Percentiles rank a stretch among this genome's conserved stretches.
Evolutionary conservation across 345 rosid species (phyloP).

Genomic region (Aquilaria malaccensis): DNA sequence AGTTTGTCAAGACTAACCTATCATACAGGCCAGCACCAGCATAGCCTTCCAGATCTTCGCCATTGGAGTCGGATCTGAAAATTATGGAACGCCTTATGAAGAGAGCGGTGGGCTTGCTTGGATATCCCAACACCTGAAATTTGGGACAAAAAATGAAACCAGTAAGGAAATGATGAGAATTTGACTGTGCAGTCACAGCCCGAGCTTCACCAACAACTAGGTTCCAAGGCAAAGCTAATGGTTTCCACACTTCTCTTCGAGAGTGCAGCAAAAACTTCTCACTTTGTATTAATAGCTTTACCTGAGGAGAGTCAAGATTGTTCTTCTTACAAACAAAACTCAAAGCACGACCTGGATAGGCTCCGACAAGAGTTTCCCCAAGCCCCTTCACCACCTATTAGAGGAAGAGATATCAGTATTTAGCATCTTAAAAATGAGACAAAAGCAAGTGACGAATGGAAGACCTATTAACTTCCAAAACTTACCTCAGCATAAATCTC

Average conservation of each 20-base stretch:
- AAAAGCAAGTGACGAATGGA: background rate
- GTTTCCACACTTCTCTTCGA: no score
- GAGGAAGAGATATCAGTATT: background rate
- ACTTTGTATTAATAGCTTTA: slow-evolving; percentile 6
- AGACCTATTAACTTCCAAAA: background rate
- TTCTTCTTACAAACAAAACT: slow-evolving; percentile 30
- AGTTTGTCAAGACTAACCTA: slow-evolving; percentile 20
- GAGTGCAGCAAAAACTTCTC: no score
- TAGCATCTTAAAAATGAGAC: background rate
- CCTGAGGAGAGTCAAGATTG: slow-evolving; percentile 27
- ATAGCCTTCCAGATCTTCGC: slow-evolving; percentile 38
- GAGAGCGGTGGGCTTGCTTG: slow-evolving; percentile 31
- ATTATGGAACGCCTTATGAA: slow-evolving; percentile 26
- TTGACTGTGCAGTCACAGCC: no score
- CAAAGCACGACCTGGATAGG: slow-evolving; percentile 35
- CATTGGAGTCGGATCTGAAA: slow-evolving; percentile 39
- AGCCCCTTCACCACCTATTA: slow-evolving; percentile 38
- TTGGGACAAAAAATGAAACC: background rate
- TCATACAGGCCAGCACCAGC: slow-evolving; percentile 45
- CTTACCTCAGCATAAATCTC: slow-evolving; percentile 37
- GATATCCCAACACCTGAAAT: slow-evolving; percentile 31
- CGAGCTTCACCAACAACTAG: no score
- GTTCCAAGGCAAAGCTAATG: no score
- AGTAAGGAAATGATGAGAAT: background rate
- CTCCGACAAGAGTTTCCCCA: slow-evolving; percentile 39